Conservation (phyloP, 352 stramenopile genomes). For the Halophytophthora batemanensis region DNA sequence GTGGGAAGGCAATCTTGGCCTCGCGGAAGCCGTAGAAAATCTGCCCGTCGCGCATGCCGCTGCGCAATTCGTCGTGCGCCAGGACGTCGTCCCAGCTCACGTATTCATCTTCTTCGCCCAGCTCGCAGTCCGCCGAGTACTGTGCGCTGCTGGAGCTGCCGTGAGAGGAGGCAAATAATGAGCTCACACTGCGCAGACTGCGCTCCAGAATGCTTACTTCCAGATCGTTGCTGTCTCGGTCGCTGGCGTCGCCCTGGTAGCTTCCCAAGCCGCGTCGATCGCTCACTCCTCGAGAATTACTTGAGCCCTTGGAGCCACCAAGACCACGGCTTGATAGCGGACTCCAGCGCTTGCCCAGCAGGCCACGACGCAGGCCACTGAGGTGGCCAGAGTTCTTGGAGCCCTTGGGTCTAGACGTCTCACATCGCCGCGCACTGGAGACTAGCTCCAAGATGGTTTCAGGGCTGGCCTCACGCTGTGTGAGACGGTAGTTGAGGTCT, state of each 20-base stretch:
- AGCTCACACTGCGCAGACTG: slow-evolving; percentile 25
- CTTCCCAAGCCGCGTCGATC: slow-evolving; percentile 26
- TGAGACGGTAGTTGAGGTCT: slow-evolving; percentile 89
- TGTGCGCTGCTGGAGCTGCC: slow-evolving; percentile 24
- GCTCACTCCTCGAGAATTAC: too few species aligned
- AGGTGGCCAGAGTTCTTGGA: slow-evolving; percentile 20
- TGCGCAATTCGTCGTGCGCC: slow-evolving; percentile 67
- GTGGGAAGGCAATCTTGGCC: slow-evolving; percentile 69
- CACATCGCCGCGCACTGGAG: slow-evolving; percentile 35
- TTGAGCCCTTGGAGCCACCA: slow-evolving; percentile 20
- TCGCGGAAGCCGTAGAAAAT: slow-evolving; percentile 82
- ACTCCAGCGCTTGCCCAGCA: slow-evolving; percentile 32
- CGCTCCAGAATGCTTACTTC: slow-evolving; percentile 40
- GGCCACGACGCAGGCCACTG: slow-evolving; percentile 25
- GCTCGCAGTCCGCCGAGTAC: slow-evolving; percentile 31
- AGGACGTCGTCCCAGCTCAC: slow-evolving; percentile 61
- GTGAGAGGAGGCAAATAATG: slow-evolving; percentile 22
- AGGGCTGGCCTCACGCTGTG: slow-evolving; percentile 46
- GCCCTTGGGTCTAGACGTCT: slow-evolving; percentile 20
- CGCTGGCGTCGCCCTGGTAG: slow-evolving; percentile 19
- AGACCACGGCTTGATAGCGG: slow-evolving; percentile 22
- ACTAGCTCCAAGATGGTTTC: slow-evolving; percentile 66
- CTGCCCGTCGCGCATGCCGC: slow-evolving; percentile 44
- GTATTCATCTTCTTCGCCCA: slow-evolving; percentile 40
- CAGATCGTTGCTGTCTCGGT: slow-evolving; percentile 28